A percentile compares a stretch with the other conserved stretches of the same genome.
Conservation (phyloP, 1,139 yeast species). For the Candida tetrigidarum region DNA sequence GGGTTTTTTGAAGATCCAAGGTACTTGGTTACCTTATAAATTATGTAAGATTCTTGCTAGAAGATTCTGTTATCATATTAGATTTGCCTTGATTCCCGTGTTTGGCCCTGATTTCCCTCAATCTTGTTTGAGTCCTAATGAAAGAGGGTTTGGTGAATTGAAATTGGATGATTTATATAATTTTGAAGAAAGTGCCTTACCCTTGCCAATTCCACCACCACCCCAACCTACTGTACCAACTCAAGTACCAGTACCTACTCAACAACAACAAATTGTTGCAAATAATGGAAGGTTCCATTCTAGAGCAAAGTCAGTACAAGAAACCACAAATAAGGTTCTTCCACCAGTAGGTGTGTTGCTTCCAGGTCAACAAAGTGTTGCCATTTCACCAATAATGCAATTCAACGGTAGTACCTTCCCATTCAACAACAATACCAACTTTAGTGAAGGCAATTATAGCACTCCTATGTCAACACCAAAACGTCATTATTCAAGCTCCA, state of each 20-base stretch:
- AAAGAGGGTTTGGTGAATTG: constrained; percentile 72
- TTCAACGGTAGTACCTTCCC: neutral
- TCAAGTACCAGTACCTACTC: too few relatives aligned
- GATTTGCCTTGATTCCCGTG: constrained; percentile 77
- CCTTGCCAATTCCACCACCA: constrained; percentile 12
- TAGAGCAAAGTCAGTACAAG: neutral
- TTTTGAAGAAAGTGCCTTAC: constrained; percentile 14
- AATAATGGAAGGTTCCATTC: neutral
- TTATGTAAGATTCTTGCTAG: constrained; percentile 72
- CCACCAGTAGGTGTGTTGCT: constrained; percentile 13
- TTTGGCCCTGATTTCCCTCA: constrained; percentile 79
- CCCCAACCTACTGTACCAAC: too few relatives aligned
- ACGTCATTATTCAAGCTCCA: constrained; percentile 9
- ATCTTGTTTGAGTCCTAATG: constrained; percentile 67
- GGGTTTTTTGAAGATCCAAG: constrained; percentile 91
- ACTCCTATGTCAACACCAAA: constrained; percentile 7
- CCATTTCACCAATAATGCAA: neutral
- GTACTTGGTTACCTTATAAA: constrained; percentile 87
- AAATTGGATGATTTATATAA: constrained; percentile 40
- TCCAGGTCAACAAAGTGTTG: constrained; percentile 7
- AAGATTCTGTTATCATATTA: constrained; percentile 76
- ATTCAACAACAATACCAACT: neutral
- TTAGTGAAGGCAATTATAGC: neutral
- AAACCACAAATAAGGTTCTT: neutral
- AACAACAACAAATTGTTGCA: neutral